Percentiles rank a stretch among this genome's conserved stretches.
phyloP scores from a whole-genome alignment of 208 protist species.

The Leishmania mexicana region DNA sequence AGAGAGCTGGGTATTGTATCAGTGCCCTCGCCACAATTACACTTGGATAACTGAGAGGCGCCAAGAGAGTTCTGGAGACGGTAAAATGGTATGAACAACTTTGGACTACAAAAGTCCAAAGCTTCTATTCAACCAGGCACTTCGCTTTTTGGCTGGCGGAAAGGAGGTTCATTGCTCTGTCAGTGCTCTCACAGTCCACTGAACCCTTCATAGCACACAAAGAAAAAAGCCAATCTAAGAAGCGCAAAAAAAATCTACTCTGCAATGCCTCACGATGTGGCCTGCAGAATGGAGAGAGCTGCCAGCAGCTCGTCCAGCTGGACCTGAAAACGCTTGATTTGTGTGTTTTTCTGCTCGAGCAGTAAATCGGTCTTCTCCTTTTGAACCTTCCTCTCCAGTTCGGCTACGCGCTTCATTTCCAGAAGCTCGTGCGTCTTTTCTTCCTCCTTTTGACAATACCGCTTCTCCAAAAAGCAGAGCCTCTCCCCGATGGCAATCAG shows the following conservation, averaged over 20 bases:
- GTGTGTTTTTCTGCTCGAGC: constrained; percentile 83
- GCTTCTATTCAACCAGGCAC: neutral
- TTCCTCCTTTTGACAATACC: constrained; percentile 59
- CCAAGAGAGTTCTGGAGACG: neutral
- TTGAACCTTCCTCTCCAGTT: constrained; percentile 62
- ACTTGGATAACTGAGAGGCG: neutral
- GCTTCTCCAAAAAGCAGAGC: constrained; percentile 65
- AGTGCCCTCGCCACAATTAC: neutral
- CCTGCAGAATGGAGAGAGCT: constrained; percentile 28
- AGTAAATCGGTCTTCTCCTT: constrained; percentile 66
- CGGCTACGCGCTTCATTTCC: constrained; percentile 60
- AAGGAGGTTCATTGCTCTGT: neutral
- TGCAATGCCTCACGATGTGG: constrained; percentile 10
- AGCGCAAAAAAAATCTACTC: constrained; percentile 15
- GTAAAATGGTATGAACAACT: neutral
- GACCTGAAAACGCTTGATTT: constrained; percentile 74
- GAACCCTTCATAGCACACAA: neutral
- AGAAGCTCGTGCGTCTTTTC: constrained; percentile 55
- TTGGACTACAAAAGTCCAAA: neutral
- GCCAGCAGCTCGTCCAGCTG: constrained; percentile 77
- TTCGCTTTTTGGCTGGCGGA: neutral
- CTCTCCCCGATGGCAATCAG: constrained; percentile 61
- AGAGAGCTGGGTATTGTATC: neutral
- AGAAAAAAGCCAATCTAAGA: constrained; percentile 4
- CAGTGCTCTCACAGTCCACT: neutral